Conservation (phyloP, 352 stramenopile species). For the Globisporangium irregulare region DNA sequence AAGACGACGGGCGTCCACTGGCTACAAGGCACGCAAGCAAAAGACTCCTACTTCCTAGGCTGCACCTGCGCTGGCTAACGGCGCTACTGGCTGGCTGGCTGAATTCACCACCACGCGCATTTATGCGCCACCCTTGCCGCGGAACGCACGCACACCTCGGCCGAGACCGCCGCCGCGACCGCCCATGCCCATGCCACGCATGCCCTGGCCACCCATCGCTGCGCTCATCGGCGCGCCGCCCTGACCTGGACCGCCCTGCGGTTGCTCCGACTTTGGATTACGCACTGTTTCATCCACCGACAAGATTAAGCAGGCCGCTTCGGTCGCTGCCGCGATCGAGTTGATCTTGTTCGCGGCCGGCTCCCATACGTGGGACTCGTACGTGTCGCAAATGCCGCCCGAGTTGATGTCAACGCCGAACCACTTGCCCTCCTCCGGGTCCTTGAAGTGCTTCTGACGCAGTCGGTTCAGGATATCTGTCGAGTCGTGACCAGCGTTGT, state of each 20-base stretch:
- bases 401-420: slow-evolving; percentile 98
- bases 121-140: slow-evolving; percentile 78
- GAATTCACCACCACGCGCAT: neutral
- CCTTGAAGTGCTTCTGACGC: slow-evolving; percentile 95
- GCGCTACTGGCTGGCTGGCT: slow-evolving; percentile 2
- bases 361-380: slow-evolving; percentile 98
- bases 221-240: slow-evolving; percentile 78
- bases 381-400: slow-evolving; percentile 98
- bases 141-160: slow-evolving; percentile 76
- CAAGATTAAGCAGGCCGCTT: slow-evolving; percentile 98
- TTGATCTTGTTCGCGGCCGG: slow-evolving; percentile 99
- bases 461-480: slow-evolving; percentile 98
- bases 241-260: slow-evolving; percentile 45
- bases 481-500: slow-evolving; percentile 98
- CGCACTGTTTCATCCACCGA: slow-evolving; percentile 99
- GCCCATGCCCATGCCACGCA: slow-evolving; percentile 87
- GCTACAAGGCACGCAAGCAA: neutral
- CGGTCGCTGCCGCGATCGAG: slow-evolving; percentile 93
- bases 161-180: slow-evolving; percentile 67
- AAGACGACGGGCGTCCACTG: slow-evolving; percentile 1
- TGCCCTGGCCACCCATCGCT: slow-evolving; percentile 90
- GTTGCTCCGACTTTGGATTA: slow-evolving; percentile 97
- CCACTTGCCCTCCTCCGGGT: slow-evolving; percentile 92
- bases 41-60: neutral
- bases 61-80: neutral